A percentile compares a stretch with the other conserved stretches of the same genome.
phyloP scores from a whole-genome alignment of 257 asterid genomes.

The Perilla frutescens region DNA sequence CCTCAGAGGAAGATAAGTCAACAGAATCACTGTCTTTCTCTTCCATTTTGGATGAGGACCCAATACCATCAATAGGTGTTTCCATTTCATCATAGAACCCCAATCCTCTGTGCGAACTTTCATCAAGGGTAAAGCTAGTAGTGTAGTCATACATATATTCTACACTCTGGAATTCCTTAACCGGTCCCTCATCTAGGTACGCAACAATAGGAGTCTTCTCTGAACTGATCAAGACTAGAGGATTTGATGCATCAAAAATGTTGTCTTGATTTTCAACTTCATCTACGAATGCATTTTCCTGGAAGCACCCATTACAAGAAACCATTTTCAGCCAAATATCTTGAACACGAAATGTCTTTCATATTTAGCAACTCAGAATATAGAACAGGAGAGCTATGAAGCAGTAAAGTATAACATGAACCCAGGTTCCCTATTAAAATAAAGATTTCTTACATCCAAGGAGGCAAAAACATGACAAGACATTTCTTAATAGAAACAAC shows the following conservation, averaged over 20 bases:
- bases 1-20: conserved; percentile 52
- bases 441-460: background rate
- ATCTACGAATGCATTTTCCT: conserved; percentile 48
- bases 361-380: too few species aligned
- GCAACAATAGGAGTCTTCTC: conserved; percentile 62
- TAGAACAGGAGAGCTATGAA: background rate
- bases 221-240: conserved; percentile 55
- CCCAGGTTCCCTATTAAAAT: background rate
- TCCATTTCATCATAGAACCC: conserved; percentile 67
- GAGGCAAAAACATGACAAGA: background rate
- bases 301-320: conserved; percentile 31
- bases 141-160: conserved; percentile 67
- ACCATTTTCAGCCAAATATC: conserved; percentile 17
- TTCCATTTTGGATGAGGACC: conserved; percentile 48
- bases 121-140: conserved; percentile 63
- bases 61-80: conserved; percentile 48
- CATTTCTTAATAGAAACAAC: background rate
- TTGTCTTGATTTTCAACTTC: conserved; percentile 41
- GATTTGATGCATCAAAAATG: conserved; percentile 43
- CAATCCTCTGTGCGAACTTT: conserved; percentile 71
- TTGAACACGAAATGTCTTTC: background rate
- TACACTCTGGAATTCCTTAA: conserved; percentile 42
- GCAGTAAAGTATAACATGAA: conserved; percentile 8
- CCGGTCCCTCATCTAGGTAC: conserved; percentile 60
- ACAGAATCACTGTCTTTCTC: conserved; percentile 54